phyloP scores from a whole-genome alignment of 805 yeast genomes.

The Wickerhamiella galacta region DNA sequence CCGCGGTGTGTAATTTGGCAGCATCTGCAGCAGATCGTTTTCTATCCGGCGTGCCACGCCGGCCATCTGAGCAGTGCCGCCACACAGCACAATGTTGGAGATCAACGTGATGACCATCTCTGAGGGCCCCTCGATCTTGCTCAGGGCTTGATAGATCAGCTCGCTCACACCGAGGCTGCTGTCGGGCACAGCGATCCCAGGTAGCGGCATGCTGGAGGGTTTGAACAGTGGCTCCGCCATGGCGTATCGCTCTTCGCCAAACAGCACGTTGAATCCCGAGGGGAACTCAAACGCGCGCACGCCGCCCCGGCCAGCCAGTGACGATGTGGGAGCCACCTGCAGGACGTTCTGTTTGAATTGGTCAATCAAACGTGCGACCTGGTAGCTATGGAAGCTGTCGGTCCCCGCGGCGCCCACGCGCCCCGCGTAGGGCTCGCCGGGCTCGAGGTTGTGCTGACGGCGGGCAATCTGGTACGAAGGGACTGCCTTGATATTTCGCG shows the following conservation, averaged over 20 bases:
- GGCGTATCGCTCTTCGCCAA: constrained; percentile 36
- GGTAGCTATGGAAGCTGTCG: constrained; percentile 38
- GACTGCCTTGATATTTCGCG: constrained; percentile 21
- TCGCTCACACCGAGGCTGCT: constrained; percentile 35
- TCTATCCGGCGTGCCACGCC: constrained; percentile 64
- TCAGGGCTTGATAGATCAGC: constrained; percentile 29
- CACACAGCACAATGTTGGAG: constrained; percentile 74
- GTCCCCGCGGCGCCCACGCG: constrained; percentile 20
- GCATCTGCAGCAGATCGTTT: constrained; percentile 45
- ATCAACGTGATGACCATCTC: constrained; percentile 66
- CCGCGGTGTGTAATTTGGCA: constrained; percentile 73
- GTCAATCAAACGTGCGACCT: constrained; percentile 38
- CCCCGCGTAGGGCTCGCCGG: constrained; percentile 22
- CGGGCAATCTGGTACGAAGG: constrained; percentile 24
- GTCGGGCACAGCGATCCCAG: constrained; percentile 28
- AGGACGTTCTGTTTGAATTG: constrained; percentile 61
- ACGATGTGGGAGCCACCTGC: constrained; percentile 25
- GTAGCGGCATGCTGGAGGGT: constrained; percentile 37
- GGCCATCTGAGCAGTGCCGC: constrained; percentile 64
- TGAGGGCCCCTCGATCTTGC: constrained; percentile 31
- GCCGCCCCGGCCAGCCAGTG: constrained; percentile 18
- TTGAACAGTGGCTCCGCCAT: constrained; percentile 56
- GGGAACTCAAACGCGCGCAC: constrained; percentile 49
- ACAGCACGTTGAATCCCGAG: constrained; percentile 30
- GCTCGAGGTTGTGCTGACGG: constrained; percentile 19